Evolutionary conservation across 352 stramenopile genomes (phyloP).

Genomic region (Thraustochytrium striatum): DNA sequence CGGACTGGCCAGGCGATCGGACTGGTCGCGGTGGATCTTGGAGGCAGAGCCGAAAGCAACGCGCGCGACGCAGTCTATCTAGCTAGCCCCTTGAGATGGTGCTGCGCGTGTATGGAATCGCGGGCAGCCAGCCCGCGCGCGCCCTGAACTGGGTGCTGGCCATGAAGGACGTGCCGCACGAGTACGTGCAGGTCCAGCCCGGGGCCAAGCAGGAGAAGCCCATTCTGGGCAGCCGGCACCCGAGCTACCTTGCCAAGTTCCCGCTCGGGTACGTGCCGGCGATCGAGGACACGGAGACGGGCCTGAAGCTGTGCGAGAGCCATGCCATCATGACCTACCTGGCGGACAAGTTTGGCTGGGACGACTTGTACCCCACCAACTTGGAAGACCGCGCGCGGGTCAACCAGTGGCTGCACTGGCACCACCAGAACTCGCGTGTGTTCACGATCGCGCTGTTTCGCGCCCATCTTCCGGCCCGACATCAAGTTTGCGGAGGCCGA

Average conservation of each 20-base stretch:
- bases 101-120: conserved; percentile 36
- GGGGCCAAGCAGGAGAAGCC: conserved; percentile 46
- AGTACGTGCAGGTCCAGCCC: conserved; percentile 40
- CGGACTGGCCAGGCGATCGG: too few species aligned
- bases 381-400: background rate
- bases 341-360: conserved; percentile 2
- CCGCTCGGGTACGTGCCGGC: too few species aligned
- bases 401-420: conserved; percentile 46
- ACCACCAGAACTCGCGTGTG: conserved; percentile 47
- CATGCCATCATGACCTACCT: conserved; percentile 45
- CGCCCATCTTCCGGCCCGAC: conserved; percentile 36
- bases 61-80: too few species aligned
- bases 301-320: conserved; percentile 33
- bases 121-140: conserved; percentile 10
- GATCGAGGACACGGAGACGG: conserved; percentile 36
- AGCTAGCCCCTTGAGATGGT: too few species aligned
- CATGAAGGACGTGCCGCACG: conserved; percentile 29
- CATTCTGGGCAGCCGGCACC: background rate
- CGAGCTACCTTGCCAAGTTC: background rate
- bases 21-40: too few species aligned
- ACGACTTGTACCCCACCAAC: conserved; percentile 33
- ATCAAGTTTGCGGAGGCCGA: conserved; percentile 28
- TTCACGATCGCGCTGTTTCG: conserved; percentile 45
- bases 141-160: conserved; percentile 21
- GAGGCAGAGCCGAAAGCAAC: too few species aligned